Evolutionary conservation across 192 early-diverging fungal species (phyloP), one percentile per base, ranked within the genome.

Genomic region (Coemansia sp.): DNA sequence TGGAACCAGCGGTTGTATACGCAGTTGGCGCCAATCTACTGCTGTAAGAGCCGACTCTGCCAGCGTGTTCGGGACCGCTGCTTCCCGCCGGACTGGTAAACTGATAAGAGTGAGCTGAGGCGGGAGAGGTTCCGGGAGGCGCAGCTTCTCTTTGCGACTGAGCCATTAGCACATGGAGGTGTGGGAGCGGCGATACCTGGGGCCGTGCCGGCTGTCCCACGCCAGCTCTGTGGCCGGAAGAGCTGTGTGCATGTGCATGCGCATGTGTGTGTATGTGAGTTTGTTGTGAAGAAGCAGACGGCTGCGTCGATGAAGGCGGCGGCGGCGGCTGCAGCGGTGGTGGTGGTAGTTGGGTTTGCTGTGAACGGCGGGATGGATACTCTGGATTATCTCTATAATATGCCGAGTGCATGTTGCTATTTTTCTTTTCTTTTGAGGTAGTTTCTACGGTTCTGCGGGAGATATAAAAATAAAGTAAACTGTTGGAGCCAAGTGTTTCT

Each of bases 331-430:
- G 20, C 35, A 7, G 55, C 34, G 35, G 38, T 62, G 54, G 62
- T 62, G 58, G 45, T 14, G 20, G 34, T 17, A 5, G 41, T 11
- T 34, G 61, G 58, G 48, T 56, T 36, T 61, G 64, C 59, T 35
- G 60, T 14, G 65, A 45, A 37, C 59, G 71, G 33, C 39, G 63
- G 18, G 58, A 56, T 9, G 64, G 33, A 14, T 60, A 65, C 18
- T 66, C 64, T 51, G 69, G 20, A 43, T 32, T 39, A 32, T 35
- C 73, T 48, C 35, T 56, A 17, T 58, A 67, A 14, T 68, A 43
- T 20, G 32, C 36, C 66, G 57, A 52, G 56, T 68, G 57, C 66
- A 68, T 68, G 41, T 48, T 65, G 64, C 48, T 59, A 38, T 43
- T 48, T 28, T 54, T 57, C 37, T 18, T 36, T 65, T 60, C 20